These are phyloP conservation scores for Agmasoma carcini DNA, from an alignment of 371 early-diverging fungal species.

Conservation along the genomic window DNA sequence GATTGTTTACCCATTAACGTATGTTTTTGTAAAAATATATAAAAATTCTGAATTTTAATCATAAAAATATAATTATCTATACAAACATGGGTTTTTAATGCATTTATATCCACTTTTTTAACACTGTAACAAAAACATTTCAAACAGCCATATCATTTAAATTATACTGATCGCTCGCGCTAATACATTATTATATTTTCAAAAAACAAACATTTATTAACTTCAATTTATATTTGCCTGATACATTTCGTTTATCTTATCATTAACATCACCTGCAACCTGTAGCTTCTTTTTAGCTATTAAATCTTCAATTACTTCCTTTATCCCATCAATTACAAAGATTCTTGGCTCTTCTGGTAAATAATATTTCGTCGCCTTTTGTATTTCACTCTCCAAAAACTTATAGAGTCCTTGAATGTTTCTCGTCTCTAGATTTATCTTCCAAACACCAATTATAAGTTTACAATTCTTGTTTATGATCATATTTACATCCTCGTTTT, in stretches of 20 bases:
- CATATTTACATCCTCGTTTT: conserved; percentile 1
- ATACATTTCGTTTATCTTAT: conserved; percentile 8
- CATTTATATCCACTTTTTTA: too few species aligned
- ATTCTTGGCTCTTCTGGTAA: conserved; percentile 24
- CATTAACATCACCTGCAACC: conserved; percentile 2
- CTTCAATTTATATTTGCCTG: conserved; percentile 7
- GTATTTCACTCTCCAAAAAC: conserved; percentile 23
- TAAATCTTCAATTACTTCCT: conserved; percentile 12
- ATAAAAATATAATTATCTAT: too few species aligned
- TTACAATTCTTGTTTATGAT: conserved; percentile 11
- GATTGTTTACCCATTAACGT: neutral
- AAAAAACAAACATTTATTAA: neutral
- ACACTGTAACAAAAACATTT: too few species aligned
- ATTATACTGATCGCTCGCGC: neutral
- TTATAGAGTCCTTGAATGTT: conserved; percentile 3
- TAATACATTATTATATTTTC: neutral
- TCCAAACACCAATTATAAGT: conserved; percentile 19
- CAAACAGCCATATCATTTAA: neutral
- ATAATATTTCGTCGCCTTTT: conserved; percentile 14
- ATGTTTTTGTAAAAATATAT: neutral
- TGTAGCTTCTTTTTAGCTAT: conserved; percentile 10
- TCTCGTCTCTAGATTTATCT: conserved; percentile 17
- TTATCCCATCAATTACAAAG: conserved; percentile 1
- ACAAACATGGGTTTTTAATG: too few species aligned
- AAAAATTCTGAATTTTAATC: too few species aligned